These are phyloP conservation scores for Backusella macrospora DNA, from an alignment of 192 early-diverging fungal species.

Conservation along the genomic window DNA sequence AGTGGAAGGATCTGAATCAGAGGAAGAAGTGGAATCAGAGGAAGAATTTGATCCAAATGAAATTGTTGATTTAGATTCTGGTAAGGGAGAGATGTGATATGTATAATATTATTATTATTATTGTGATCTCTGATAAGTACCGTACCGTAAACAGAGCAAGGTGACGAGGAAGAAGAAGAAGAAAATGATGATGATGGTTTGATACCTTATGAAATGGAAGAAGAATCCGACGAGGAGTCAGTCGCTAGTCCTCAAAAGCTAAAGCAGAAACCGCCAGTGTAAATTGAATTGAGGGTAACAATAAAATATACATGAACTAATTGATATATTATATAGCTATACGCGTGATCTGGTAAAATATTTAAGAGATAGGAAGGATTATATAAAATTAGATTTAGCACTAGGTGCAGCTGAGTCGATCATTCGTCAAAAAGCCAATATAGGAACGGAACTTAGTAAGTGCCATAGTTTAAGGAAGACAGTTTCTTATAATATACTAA, in stretches of 20 bases:
- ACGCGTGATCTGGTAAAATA: background rate
- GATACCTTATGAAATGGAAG: constrained; percentile 23
- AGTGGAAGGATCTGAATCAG: background rate
- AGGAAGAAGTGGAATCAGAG: background rate
- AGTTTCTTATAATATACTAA: background rate
- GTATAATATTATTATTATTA: background rate
- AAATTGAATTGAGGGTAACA: background rate
- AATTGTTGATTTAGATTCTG: background rate
- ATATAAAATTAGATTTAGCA: constrained; percentile 35
- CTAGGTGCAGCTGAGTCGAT: constrained; percentile 28
- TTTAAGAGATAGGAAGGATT: constrained; percentile 27
- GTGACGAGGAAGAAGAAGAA: background rate
- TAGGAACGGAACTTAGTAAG: constrained; percentile 34
- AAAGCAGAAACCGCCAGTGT: background rate
- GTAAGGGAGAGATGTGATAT: background rate
- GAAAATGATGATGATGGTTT: constrained; percentile 15
- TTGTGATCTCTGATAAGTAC: background rate
- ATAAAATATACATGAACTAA: background rate
- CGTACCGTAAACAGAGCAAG: background rate
- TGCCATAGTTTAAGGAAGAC: background rate
- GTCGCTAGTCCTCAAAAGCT: background rate
- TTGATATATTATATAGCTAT: background rate
- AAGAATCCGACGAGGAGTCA: constrained; percentile 15
- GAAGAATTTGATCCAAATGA: constrained; percentile 23
- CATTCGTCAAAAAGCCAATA: constrained; percentile 32